phyloP scores from a whole-genome alignment of 2,329 filamentous ascomycete species.

The Raffaelea ambrosiae region DNA sequence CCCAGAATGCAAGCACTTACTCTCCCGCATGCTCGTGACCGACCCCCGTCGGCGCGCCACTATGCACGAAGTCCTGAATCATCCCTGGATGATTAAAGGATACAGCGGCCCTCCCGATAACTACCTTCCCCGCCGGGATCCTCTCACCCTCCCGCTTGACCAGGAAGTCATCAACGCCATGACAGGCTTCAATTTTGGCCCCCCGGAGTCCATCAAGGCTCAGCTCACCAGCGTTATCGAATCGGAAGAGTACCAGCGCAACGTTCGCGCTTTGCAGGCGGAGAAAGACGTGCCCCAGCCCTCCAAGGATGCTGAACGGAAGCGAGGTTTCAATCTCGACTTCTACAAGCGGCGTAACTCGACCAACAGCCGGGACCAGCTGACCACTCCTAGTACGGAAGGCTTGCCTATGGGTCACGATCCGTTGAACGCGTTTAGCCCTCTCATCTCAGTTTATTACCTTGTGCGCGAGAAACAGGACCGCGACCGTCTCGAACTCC shows the following conservation, averaged over 20 bases:
- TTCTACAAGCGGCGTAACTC: conserved; percentile 96
- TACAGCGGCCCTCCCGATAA: conserved; percentile 84
- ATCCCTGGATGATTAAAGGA: conserved; percentile 94
- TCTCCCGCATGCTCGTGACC: conserved; percentile 92
- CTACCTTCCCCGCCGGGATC: conserved; percentile 73
- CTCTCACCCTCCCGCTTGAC: conserved; percentile 77
- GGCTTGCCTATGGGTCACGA: conserved; percentile 75
- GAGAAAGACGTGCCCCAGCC: conserved; percentile 53
- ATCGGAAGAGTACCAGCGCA: conserved; percentile 87
- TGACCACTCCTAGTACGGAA: conserved; percentile 77
- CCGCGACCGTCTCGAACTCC: conserved; percentile 50
- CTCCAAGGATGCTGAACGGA: conserved; percentile 66
- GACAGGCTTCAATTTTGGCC: conserved; percentile 96
- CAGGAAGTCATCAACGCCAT: conserved; percentile 79
- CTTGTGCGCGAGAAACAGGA: conserved; percentile 93
- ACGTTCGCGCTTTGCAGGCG: conserved; percentile 61
- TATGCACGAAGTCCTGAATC: conserved; percentile 84
- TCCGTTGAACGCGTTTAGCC: conserved; percentile 87
- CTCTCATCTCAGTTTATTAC: conserved; percentile 88
- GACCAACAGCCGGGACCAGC: conserved; percentile 76
- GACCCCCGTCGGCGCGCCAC: conserved; percentile 81
- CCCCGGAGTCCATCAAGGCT: conserved; percentile 70
- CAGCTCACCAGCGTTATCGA: conserved; percentile 82
- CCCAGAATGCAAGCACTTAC: conserved; percentile 83
- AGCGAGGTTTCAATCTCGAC: conserved; percentile 80